Evolutionary conservation across 176 grass and related monocot species (phyloP).

Genomic region (Oryza longistaminata): DNA sequence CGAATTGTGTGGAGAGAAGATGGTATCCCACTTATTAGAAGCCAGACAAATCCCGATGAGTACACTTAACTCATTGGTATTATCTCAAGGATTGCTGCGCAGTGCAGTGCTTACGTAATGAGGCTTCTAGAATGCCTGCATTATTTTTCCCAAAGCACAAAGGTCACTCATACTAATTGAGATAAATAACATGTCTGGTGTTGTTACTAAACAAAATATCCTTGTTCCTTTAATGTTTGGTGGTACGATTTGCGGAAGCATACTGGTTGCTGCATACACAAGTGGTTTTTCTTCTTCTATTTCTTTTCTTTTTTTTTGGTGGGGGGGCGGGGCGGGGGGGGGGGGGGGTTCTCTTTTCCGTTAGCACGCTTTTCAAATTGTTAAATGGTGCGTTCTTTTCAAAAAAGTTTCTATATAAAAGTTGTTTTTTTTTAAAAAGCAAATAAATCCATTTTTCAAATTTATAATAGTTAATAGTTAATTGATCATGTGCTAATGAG

Average conservation of each 20-base stretch:
- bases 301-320: background rate
- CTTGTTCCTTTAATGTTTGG: background rate
- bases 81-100: background rate
- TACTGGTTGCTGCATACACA: slow-evolving; percentile 37
- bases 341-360: background rate
- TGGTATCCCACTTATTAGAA: slow-evolving; percentile 58
- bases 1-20: slow-evolving; percentile 78
- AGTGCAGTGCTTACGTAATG: background rate
- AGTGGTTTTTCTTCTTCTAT: background rate
- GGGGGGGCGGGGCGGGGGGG: background rate
- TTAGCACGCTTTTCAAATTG: too few species aligned
- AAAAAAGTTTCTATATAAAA: too few species aligned
- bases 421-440: too few species aligned
- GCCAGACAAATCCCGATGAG: slow-evolving; percentile 37
- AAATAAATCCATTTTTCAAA: too few species aligned
- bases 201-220: background rate
- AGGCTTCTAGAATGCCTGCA: background rate
- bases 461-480: too few species aligned
- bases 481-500: too few species aligned
- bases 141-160: slow-evolving; percentile 17
- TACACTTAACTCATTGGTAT: slow-evolving; percentile 36
- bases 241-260: too few species aligned
- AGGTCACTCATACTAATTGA: slow-evolving; percentile 14
- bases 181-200: slow-evolving; percentile 8
- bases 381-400: too few species aligned